Percentiles rank a stretch among this genome's conserved stretches.
These are phyloP conservation scores for Stenogyne calaminthoides DNA, from an alignment of 305 asterid genomes.

Conservation along the genomic window DNA sequence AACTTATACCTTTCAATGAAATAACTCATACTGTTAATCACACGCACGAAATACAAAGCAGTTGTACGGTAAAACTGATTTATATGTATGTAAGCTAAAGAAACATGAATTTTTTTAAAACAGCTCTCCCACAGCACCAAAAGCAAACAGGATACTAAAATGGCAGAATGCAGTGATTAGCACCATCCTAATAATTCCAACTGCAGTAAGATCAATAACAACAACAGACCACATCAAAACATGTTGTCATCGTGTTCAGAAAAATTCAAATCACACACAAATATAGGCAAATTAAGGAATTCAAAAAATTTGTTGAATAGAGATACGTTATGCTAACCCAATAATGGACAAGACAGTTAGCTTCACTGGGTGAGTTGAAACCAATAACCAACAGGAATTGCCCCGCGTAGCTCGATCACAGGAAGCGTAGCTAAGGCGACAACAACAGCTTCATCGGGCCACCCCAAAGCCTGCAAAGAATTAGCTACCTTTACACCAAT, in stretches of 20 bases:
- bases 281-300: background rate
- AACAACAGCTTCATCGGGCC: conserved; percentile 83
- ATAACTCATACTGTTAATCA: too few relatives aligned
- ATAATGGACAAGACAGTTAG: conserved; percentile 71
- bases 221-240: background rate
- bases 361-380: conserved; percentile 60
- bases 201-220: background rate
- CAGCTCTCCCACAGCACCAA: background rate
- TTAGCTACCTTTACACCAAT: conserved; percentile 79
- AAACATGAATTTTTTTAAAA: background rate
- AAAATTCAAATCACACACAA: background rate
- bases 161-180: background rate
- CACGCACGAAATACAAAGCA: too few relatives aligned
- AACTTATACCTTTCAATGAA: too few relatives aligned
- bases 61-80: too few relatives aligned
- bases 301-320: background rate
- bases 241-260: background rate
- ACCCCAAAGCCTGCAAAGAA: conserved; percentile 73
- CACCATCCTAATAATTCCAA: background rate
- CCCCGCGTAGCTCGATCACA: conserved; percentile 90
- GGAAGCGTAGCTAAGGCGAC: conserved; percentile 88
- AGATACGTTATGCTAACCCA: conserved; percentile 60
- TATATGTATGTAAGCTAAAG: background rate
- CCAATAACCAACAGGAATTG: conserved; percentile 97
- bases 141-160: background rate